Evolutionary conservation across 805 yeast genomes (phyloP).

Genomic region (Kluyveromyces dobzhanskii): DNA sequence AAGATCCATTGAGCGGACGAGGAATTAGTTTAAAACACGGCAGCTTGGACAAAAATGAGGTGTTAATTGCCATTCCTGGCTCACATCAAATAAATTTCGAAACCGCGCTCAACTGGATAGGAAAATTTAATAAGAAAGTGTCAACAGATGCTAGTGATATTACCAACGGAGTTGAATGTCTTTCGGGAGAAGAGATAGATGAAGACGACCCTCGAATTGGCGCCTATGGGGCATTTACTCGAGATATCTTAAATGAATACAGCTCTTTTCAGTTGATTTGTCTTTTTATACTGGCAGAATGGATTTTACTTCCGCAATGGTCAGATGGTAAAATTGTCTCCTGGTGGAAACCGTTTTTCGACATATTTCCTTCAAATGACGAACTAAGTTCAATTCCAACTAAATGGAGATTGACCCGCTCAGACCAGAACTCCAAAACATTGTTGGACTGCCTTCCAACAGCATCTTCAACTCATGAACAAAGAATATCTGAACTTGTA

Average conservation of each 20-base stretch:
- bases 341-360: slow-evolving; percentile 64
- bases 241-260: slow-evolving; percentile 33
- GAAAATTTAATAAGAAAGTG: slow-evolving; percentile 25
- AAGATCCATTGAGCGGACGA: slow-evolving; percentile 47
- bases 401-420: slow-evolving; percentile 39
- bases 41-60: slow-evolving; percentile 33
- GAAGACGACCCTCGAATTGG: slow-evolving; percentile 18
- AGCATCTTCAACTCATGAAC: slow-evolving; percentile 33
- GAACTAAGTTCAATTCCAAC: slow-evolving; percentile 57
- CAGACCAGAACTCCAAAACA: slow-evolving; percentile 19
- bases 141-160: slow-evolving; percentile 5
- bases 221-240: slow-evolving; percentile 27
- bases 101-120: slow-evolving; percentile 41
- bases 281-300: slow-evolving; percentile 33
- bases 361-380: slow-evolving; percentile 47
- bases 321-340: slow-evolving; percentile 24
- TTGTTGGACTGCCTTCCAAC: slow-evolving; percentile 37
- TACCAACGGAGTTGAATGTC: background rate
- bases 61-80: slow-evolving; percentile 49
- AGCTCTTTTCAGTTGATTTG: slow-evolving; percentile 55
- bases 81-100: slow-evolving; percentile 50
- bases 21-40: slow-evolving; percentile 42
- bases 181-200: background rate
- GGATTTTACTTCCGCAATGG: slow-evolving; percentile 22
- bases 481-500: slow-evolving; percentile 37